A percentile compares a stretch with the other conserved stretches of the same genome.
Conservation (phyloP, 306 rosid species). For the Pterocarpus santalinus region DNA sequence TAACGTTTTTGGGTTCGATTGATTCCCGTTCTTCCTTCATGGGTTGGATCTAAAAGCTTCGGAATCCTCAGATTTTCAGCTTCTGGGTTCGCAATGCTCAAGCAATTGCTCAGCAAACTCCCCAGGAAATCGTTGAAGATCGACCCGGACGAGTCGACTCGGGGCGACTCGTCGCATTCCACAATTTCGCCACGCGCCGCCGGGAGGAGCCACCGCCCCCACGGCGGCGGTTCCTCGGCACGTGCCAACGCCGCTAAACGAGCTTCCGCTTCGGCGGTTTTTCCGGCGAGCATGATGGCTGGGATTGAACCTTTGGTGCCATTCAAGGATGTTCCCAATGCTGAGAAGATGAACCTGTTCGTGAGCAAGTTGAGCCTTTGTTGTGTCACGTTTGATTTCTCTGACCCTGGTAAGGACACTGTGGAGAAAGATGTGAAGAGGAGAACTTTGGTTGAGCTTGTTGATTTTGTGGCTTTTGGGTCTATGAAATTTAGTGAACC, state of each 20-base stretch:
- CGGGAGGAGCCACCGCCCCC: conserved; percentile 51
- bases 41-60: conserved; percentile 55
- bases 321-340: conserved; percentile 57
- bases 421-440: conserved; percentile 57
- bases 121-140: conserved; percentile 73
- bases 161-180: conserved; percentile 40
- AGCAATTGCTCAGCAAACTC: conserved; percentile 78
- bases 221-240: conserved; percentile 52
- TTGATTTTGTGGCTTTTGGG: conserved; percentile 57
- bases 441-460: conserved; percentile 56
- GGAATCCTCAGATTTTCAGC: conserved; percentile 20
- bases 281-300: conserved; percentile 56
- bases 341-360: conserved; percentile 58
- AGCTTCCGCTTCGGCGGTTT: conserved; percentile 76
- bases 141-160: conserved; percentile 58
- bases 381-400: conserved; percentile 57
- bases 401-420: conserved; percentile 50
- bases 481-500: conserved; percentile 55
- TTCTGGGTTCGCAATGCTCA: conserved; percentile 71
- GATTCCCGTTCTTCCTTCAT: conserved; percentile 33
- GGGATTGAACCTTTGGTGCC: conserved; percentile 62
- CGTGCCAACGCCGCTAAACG: conserved; percentile 59
- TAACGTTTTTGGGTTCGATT: conserved; percentile 8
- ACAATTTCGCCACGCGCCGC: conserved; percentile 49
- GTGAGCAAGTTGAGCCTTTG: conserved; percentile 64